These are phyloP conservation scores for Licmophora abbreviata DNA, from an alignment of 108 stramenopile species.

Conservation along the genomic window DNA sequence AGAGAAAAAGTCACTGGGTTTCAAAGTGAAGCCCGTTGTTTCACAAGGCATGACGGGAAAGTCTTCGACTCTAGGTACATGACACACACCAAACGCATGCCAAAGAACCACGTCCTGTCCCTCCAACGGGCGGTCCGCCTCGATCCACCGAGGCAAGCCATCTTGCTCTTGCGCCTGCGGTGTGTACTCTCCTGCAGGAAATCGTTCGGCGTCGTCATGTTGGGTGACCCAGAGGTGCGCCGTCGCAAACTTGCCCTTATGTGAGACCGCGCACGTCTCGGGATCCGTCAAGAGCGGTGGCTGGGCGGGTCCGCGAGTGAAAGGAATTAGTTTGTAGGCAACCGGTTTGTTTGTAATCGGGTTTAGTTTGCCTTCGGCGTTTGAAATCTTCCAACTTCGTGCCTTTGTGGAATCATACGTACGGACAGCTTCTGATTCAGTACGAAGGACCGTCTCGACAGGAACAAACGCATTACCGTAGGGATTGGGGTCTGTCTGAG, in stretches of 20 bases:
- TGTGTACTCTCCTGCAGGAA: conserved; percentile 54
- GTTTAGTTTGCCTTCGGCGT: conserved; percentile 34
- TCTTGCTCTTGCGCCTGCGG: conserved; percentile 29
- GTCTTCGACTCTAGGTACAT: conserved; percentile 49
- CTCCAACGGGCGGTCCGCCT: conserved; percentile 24
- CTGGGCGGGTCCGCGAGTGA: conserved; percentile 31
- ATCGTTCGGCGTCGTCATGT: conserved; percentile 30
- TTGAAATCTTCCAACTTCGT: conserved; percentile 51
- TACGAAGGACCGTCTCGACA: conserved; percentile 28
- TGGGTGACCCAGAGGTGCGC: conserved; percentile 55
- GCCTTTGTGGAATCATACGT: conserved; percentile 27
- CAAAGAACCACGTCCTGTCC: conserved; percentile 50
- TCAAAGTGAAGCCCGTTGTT: conserved; percentile 39
- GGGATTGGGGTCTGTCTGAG: conserved; percentile 18
- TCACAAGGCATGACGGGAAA: conserved; percentile 48
- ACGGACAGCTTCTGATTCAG: conserved; percentile 29
- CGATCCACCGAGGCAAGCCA: conserved; percentile 43
- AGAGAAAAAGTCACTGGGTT: conserved; percentile 35
- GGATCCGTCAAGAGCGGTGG: conserved; percentile 31
- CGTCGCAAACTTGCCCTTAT: conserved; percentile 41
- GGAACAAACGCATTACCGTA: conserved; percentile 37
- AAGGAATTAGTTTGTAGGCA: conserved; percentile 46
- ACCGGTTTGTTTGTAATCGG: conserved; percentile 33
- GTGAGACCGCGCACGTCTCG: conserved; percentile 18
- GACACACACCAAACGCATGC: conserved; percentile 54